phyloP scores from a whole-genome alignment of 495 filamentous ascomycete genomes.

The Penicillium longicatenatum region DNA sequence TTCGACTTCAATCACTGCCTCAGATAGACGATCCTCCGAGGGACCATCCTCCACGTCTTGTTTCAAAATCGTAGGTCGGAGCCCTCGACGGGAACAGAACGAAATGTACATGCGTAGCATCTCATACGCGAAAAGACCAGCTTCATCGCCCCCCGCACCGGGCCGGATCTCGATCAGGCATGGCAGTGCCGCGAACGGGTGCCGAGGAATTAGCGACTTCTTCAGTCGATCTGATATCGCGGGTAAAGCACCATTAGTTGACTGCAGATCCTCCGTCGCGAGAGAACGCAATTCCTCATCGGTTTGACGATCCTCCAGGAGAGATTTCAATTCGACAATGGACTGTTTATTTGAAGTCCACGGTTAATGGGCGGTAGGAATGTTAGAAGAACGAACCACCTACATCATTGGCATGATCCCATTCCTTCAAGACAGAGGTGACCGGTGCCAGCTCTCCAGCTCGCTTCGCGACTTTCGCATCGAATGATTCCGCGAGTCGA shows the following conservation, averaged over 20 bases:
- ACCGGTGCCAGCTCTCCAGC: conserved; percentile 75
- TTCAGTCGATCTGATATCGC: conserved; percentile 65
- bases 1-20: conserved; percentile 87
- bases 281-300: conserved; percentile 66
- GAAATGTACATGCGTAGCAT: conserved; percentile 85
- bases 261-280: conserved; percentile 74
- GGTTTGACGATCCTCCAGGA: conserved; percentile 59
- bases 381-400: neutral
- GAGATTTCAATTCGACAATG: conserved; percentile 56
- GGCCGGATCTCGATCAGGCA: conserved; percentile 91
- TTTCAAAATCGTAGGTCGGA: conserved; percentile 61
- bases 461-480: conserved; percentile 71
- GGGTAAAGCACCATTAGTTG: conserved; percentile 60
- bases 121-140: conserved; percentile 83
- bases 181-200: conserved; percentile 91
- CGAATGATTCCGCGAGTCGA: conserved; percentile 63
- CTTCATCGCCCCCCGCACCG: conserved; percentile 91
- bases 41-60: conserved; percentile 57
- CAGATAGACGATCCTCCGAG: conserved; percentile 64
- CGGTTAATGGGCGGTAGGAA: neutral
- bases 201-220: conserved; percentile 75
- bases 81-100: conserved; percentile 68
- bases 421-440: conserved; percentile 68
- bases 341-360: conserved; percentile 38
- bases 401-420: conserved; percentile 50